Percentiles rank a stretch among this genome's conserved stretches.
Conservation (phyloP, 495 filamentous ascomycete species). For the Annulohypoxylon nitens region DNA sequence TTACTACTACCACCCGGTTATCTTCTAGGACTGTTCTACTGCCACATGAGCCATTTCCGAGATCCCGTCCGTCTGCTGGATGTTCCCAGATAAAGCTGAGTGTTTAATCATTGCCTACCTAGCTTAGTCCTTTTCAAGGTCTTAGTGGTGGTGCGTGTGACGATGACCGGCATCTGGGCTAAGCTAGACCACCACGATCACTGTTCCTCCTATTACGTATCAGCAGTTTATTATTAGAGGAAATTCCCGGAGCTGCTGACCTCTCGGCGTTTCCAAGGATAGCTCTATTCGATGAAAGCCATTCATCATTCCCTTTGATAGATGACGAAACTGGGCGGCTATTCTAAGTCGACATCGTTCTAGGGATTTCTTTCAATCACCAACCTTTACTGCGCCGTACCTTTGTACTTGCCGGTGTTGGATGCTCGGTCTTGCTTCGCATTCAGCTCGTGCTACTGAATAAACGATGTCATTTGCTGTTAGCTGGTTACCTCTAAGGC, state of each 20-base stretch:
- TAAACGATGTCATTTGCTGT: constrained; percentile 33
- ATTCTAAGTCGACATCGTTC: constrained; percentile 23
- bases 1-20: constrained; percentile 25
- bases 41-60: constrained; percentile 22
- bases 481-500: background rate
- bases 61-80: constrained; percentile 24
- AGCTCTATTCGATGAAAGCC: constrained; percentile 25
- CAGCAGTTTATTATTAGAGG: constrained; percentile 33
- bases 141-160: constrained; percentile 34
- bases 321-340: constrained; percentile 36
- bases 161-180: constrained; percentile 28
- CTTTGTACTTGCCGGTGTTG: background rate
- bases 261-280: constrained; percentile 17
- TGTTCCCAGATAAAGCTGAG: constrained; percentile 33
- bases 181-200: constrained; percentile 13
- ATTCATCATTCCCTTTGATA: constrained; percentile 6
- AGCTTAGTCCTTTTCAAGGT: constrained; percentile 17
- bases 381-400: constrained; percentile 20
- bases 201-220: constrained; percentile 37
- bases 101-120: constrained; percentile 11
- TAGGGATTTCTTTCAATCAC: constrained; percentile 17
- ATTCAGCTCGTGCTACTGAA: constrained; percentile 38
- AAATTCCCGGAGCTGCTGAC: constrained; percentile 26
- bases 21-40: constrained; percentile 15
- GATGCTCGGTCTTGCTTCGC: constrained; percentile 34